These are phyloP conservation scores for Asclepias syriaca DNA, from an alignment of 257 asterid species.

Conservation along the genomic window DNA sequence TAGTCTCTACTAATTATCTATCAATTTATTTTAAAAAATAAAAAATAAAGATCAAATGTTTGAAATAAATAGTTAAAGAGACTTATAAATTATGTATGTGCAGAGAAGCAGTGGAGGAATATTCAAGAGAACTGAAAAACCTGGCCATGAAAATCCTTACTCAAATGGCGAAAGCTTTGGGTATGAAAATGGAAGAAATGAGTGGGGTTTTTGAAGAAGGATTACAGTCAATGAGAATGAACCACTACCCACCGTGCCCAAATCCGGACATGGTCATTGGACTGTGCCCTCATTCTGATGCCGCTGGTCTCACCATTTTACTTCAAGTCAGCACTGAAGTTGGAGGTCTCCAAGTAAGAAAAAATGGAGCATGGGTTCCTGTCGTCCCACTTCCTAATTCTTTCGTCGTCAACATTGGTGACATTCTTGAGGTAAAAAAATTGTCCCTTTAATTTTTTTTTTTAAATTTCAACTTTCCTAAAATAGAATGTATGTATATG, in stretches of 20 bases:
- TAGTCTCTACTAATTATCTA: no score
- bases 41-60: no score
- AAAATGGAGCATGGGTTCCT: slow-evolving; percentile 25
- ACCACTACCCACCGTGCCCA: slow-evolving; percentile 26
- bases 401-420: slow-evolving; percentile 32
- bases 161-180: slow-evolving; percentile 35
- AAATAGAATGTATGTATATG: no score
- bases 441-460: no score
- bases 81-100: neutral
- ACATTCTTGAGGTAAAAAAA: slow-evolving; percentile 19
- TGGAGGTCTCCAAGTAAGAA: slow-evolving; percentile 28
- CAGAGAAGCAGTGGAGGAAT: slow-evolving; percentile 52
- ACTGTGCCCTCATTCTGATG: slow-evolving; percentile 32
- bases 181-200: slow-evolving; percentile 37
- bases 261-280: slow-evolving; percentile 26
- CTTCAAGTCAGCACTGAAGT: slow-evolving; percentile 23
- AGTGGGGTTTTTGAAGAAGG: slow-evolving; percentile 14
- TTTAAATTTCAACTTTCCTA: no score
- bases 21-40: no score
- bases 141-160: slow-evolving; percentile 36
- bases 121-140: slow-evolving; percentile 30
- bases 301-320: slow-evolving; percentile 26
- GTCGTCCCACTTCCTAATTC: slow-evolving; percentile 26
- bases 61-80: no score
- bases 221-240: slow-evolving; percentile 29